Percentiles rank a stretch among this genome's conserved stretches.
Conservation (phyloP, 495 filamentous ascomycete species). For the Hypoxylon fuscum region DNA sequence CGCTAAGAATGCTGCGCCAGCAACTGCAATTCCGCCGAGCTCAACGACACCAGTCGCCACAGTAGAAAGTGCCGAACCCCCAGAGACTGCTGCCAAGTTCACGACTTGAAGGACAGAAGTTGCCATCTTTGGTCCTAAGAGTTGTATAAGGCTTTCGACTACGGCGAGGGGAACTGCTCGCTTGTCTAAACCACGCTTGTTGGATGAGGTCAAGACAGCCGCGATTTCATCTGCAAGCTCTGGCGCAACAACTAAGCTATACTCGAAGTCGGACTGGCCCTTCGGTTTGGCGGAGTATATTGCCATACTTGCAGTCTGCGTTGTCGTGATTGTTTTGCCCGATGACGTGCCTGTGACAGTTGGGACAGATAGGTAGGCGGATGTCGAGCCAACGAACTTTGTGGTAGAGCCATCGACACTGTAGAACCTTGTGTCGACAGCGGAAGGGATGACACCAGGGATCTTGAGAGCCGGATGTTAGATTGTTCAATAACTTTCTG, state of each 20-base stretch:
- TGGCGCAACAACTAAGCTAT: background rate
- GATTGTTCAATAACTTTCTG: background rate
- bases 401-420: conserved; percentile 3
- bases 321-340: background rate
- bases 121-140: background rate
- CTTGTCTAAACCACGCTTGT: background rate
- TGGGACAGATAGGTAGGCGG: background rate
- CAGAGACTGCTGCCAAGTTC: background rate
- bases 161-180: background rate
- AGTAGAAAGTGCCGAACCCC: background rate
- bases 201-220: background rate
- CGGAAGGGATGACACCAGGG: conserved; percentile 2
- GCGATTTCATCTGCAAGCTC: background rate
- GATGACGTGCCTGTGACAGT: background rate
- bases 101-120: background rate
- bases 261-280: background rate
- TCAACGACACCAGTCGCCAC: background rate
- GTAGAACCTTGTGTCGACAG: background rate
- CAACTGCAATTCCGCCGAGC: background rate
- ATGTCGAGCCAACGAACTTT: background rate
- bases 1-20: background rate
- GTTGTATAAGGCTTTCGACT: background rate
- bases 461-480: background rate
- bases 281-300: background rate
- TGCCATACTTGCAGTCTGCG: background rate